Evolutionary conservation across 2,329 filamentous ascomycete species (phyloP).

Genomic region (Xylaria sp.): DNA sequence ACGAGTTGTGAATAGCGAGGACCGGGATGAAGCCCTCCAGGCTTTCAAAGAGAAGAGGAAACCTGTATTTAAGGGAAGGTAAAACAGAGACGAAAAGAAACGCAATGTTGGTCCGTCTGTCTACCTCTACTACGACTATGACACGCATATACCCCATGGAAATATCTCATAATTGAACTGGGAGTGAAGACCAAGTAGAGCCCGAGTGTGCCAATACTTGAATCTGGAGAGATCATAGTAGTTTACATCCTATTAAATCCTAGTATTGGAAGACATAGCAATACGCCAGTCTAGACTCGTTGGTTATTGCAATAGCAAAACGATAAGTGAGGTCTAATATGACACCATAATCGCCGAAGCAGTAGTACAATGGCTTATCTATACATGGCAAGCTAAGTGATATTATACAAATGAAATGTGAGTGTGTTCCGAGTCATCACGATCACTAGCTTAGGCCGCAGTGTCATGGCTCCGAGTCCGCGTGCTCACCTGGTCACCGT

Average conservation of each 20-base stretch:
- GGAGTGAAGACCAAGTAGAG: neutral
- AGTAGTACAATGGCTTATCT: neutral
- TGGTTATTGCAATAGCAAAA: no score
- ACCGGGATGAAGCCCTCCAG: constrained; percentile 85
- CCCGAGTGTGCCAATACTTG: neutral
- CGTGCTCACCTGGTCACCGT: constrained; percentile 41
- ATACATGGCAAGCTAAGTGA: neutral
- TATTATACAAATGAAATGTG: neutral
- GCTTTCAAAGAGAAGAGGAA: constrained; percentile 79
- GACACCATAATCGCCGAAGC: neutral
- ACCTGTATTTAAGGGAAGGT: constrained; percentile 67
- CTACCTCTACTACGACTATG: neutral
- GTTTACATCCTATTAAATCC: neutral
- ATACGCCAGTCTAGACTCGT: no score
- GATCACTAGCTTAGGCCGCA: neutral
- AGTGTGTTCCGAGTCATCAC: neutral
- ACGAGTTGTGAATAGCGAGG: constrained; percentile 82
- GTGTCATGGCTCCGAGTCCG: constrained; percentile 42
- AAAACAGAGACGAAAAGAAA: neutral
- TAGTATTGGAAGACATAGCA: neutral
- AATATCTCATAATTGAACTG: neutral
- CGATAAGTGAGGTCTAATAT: neutral
- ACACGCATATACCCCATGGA: neutral
- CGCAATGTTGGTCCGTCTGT: neutral
- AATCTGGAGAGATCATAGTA: neutral